Evolutionary conservation across 257 asterid species (phyloP).

Genomic region (Solanum bukasovii): DNA sequence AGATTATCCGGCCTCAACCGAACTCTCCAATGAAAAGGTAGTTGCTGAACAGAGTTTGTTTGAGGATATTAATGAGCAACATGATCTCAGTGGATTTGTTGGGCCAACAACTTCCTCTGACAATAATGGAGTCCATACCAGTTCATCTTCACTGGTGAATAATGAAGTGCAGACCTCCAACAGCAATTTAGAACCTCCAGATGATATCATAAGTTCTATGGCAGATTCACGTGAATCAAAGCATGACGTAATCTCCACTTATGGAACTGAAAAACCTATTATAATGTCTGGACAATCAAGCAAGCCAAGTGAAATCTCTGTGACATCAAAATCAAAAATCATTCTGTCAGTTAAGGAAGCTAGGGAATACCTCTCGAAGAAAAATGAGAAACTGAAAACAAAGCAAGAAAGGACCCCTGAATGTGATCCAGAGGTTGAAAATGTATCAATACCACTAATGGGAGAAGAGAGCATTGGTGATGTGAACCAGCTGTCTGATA

Average conservation of each 20-base stretch:
- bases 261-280: constrained; percentile 16
- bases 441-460: constrained; percentile 4
- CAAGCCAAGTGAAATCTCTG: constrained; percentile 12
- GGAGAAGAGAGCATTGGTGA: constrained; percentile 7
- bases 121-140: constrained; percentile 8
- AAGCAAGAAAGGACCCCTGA: constrained; percentile 18
- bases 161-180: constrained; percentile 4
- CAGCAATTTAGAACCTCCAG: not conserved
- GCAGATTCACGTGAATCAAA: constrained; percentile 4
- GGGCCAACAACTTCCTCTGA: constrained; percentile 9
- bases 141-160: constrained; percentile 15
- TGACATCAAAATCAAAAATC: constrained; percentile 34
- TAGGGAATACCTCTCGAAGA: constrained; percentile 59
- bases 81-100: constrained; percentile 16
- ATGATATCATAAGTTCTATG: constrained; percentile 14
- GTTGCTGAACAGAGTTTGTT: not conserved
- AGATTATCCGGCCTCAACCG: constrained; percentile 18
- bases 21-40: constrained; percentile 9
- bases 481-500: constrained; percentile 14
- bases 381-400: constrained; percentile 21
- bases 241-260: constrained; percentile 12
- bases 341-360: constrained; percentile 80
- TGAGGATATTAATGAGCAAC: constrained; percentile 7
- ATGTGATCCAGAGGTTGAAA: constrained; percentile 13
- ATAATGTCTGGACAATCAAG: constrained; percentile 7